These are phyloP conservation scores for Paxillus involutus DNA, from an alignment of 768 basidiomycete species.

Conservation along the genomic window DNA sequence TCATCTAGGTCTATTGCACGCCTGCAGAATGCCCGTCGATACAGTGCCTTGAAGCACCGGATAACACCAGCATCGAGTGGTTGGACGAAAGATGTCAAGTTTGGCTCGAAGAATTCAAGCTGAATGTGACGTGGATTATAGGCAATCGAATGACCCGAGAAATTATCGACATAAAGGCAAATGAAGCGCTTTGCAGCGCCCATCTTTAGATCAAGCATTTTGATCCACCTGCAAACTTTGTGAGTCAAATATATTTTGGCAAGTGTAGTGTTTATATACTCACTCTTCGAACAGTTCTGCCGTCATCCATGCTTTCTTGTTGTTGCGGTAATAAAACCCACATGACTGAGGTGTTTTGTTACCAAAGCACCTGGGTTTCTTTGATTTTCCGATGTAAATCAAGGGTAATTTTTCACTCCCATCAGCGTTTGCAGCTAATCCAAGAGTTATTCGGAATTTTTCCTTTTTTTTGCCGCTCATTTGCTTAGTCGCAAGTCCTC, in stretches of 20 bases:
- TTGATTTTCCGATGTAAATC: slow-evolving; percentile 35
- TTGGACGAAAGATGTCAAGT: too few species aligned
- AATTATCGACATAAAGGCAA: neutral
- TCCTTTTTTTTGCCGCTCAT: slow-evolving; percentile 19
- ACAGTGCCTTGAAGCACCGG: slow-evolving; percentile 8
- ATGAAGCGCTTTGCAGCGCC: slow-evolving; percentile 6
- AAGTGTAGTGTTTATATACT: neutral
- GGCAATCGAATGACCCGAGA: too few species aligned
- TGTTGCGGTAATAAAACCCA: slow-evolving; percentile 37
- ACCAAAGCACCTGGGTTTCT: slow-evolving; percentile 32
- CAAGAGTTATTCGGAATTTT: slow-evolving; percentile 12
- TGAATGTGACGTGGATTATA: too few species aligned
- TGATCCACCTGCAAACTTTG: slow-evolving; percentile 21
- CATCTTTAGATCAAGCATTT: slow-evolving; percentile 20
- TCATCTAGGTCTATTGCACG: slow-evolving; percentile 31
- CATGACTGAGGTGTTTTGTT: slow-evolving; percentile 14
- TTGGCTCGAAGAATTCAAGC: too few species aligned
- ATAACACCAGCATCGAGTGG: too few species aligned
- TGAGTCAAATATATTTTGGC: too few species aligned
- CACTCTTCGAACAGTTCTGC: slow-evolving; percentile 33
- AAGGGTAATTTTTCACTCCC: slow-evolving; percentile 31
- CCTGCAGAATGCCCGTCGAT: neutral
- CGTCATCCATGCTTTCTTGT: slow-evolving; percentile 43
- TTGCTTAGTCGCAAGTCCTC: slow-evolving; percentile 14
- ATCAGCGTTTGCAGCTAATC: slow-evolving; percentile 3